A percentile compares a stretch with the other conserved stretches of the same genome.
Conservation (phyloP, 2,329 filamentous ascomycete species). For the Apiospora kogelbergensis region DNA sequence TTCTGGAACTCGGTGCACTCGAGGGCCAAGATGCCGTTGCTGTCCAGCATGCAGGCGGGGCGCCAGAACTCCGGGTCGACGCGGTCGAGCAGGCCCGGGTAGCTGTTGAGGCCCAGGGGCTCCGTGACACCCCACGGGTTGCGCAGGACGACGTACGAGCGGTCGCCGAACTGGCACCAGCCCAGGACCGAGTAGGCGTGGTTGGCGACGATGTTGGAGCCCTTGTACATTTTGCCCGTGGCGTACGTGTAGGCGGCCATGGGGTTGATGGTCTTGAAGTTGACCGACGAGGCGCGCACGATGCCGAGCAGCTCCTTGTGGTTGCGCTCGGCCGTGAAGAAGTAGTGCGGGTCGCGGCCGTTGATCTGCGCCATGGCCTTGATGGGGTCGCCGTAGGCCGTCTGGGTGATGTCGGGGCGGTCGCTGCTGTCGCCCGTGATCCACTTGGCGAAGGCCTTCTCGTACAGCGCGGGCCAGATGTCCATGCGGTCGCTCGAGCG, state of each 20-base stretch:
- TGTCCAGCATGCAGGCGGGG: slow-evolving; percentile 36
- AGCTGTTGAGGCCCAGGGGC: slow-evolving; percentile 39
- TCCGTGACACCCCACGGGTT: slow-evolving; percentile 46
- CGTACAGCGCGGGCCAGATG: slow-evolving; percentile 46
- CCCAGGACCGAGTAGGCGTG: slow-evolving; percentile 45
- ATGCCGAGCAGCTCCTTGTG: slow-evolving; percentile 36
- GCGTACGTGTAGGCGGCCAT: slow-evolving; percentile 43
- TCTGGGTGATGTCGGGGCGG: slow-evolving; percentile 42
- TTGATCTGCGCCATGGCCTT: slow-evolving; percentile 47
- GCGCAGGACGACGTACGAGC: slow-evolving; percentile 42
- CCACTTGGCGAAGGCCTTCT: slow-evolving; percentile 50
- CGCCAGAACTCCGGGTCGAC: slow-evolving; percentile 38
- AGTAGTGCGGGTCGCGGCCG: slow-evolving; percentile 38
- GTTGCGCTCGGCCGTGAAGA: slow-evolving; percentile 32
- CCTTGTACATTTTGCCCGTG: slow-evolving; percentile 35
- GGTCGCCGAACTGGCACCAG: slow-evolving; percentile 33
- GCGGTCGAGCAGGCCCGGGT: slow-evolving; percentile 38
- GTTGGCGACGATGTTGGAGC: slow-evolving; percentile 44
- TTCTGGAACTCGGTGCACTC: slow-evolving; percentile 37
- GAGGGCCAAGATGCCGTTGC: slow-evolving; percentile 36
- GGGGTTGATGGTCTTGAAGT: slow-evolving; percentile 43
- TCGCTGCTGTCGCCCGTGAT: slow-evolving; percentile 31
- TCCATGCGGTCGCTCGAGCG: slow-evolving; percentile 40
- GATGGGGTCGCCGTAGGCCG: slow-evolving; percentile 41
- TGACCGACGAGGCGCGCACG: slow-evolving; percentile 39